Conservation (phyloP, 371 early-diverging fungal genomes). For the Mucor racemosus region DNA sequence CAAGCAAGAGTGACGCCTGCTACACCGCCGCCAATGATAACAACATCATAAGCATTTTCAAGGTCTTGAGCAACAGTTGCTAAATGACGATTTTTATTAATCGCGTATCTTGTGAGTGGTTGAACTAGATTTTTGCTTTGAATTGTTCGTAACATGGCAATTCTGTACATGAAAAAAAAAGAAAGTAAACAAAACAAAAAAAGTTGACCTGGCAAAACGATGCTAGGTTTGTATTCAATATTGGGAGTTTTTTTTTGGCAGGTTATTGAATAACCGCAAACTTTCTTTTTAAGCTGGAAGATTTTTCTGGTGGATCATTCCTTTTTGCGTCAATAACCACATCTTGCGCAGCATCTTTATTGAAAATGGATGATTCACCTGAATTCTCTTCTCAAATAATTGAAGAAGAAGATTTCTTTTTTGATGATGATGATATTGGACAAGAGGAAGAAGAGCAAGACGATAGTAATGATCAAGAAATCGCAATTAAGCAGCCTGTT, state of each 20-base stretch:
- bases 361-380: slow-evolving; percentile 2
- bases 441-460: slow-evolving; percentile 2
- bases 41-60: slow-evolving; percentile 69
- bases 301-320: too few relatives aligned
- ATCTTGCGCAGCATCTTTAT: neutral
- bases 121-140: neutral
- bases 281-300: neutral
- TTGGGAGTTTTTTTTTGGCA: neutral
- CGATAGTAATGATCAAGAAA: neutral
- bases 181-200: slow-evolving; percentile 6
- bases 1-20: slow-evolving; percentile 87
- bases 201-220: neutral
- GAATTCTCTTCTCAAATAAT: slow-evolving; percentile 35
- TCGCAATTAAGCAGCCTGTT: neutral
- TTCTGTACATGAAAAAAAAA: neutral
- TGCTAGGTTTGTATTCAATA: neutral
- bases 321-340: neutral
- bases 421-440: slow-evolving; percentile 26
- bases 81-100: slow-evolving; percentile 11
- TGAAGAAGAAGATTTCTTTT: slow-evolving; percentile 46
- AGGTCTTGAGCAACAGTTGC: slow-evolving; percentile 27
- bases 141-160: slow-evolving; percentile 11
- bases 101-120: neutral
- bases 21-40: slow-evolving; percentile 94
- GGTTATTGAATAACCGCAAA: neutral